Evolutionary conservation across 176 grass and related monocot genomes (phyloP).

Genomic region (Typha latifolia): DNA sequence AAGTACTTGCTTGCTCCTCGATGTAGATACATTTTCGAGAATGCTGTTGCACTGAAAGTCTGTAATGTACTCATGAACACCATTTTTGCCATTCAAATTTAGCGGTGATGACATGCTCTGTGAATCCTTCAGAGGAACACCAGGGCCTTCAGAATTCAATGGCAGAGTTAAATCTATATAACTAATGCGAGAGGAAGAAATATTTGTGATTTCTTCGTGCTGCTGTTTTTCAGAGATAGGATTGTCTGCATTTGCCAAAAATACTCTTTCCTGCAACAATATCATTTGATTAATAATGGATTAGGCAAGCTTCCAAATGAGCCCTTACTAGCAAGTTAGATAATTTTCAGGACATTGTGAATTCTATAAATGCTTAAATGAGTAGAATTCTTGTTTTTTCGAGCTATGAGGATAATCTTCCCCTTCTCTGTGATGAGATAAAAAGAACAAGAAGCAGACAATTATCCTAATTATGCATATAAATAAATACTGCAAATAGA

Average conservation of each 20-base stretch:
- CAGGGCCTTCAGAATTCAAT: slow-evolving; percentile 23
- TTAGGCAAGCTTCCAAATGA: no score
- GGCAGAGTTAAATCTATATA: slow-evolving; percentile 27
- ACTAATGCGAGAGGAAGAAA: slow-evolving; percentile 20
- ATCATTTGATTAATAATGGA: not conserved
- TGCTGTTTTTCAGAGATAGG: slow-evolving; percentile 25
- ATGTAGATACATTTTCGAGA: slow-evolving; percentile 12
- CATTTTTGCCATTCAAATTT: slow-evolving; percentile 39
- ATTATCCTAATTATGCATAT: no score
- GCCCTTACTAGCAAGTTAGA: no score
- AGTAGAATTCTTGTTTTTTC: no score
- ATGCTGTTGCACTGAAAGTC: slow-evolving; percentile 30
- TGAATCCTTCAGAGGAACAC: slow-evolving; percentile 18
- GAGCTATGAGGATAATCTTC: no score
- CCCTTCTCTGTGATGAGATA: no score
- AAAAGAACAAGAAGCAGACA: no score
- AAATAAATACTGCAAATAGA: no score
- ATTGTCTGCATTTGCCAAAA: slow-evolving; percentile 32
- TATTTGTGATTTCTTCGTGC: slow-evolving; percentile 25
- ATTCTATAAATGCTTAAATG: no score
- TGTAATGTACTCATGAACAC: slow-evolving; percentile 25
- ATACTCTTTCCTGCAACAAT: not conserved
- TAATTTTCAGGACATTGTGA: no score
- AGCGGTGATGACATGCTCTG: slow-evolving; percentile 21
- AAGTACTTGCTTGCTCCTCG: slow-evolving; percentile 22